phyloP scores from a whole-genome alignment of 2,329 filamentous ascomycete genomes.

The Dactylonectria macrodidyma region DNA sequence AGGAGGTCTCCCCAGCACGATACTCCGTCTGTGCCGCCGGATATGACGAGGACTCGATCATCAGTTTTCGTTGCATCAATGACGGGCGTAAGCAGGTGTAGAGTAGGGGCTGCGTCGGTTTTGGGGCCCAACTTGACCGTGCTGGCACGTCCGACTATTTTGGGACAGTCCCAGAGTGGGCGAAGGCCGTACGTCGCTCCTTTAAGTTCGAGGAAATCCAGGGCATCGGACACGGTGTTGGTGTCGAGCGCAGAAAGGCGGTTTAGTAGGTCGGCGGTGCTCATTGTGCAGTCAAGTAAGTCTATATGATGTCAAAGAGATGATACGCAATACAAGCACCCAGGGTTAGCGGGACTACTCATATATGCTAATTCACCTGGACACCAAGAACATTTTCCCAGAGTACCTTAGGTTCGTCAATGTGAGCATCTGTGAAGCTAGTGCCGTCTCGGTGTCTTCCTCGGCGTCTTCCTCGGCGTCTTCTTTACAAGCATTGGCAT shows the following conservation, averaged over 20 bases:
- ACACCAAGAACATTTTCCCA: no score
- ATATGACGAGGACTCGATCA: slow-evolving; percentile 22
- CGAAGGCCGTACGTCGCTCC: slow-evolving; percentile 38
- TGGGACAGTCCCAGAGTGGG: slow-evolving; percentile 40
- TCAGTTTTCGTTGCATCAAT: slow-evolving; percentile 29
- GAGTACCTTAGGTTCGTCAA: no score
- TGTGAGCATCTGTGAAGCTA: no score
- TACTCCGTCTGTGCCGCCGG: slow-evolving; percentile 28
- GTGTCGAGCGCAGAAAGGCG: slow-evolving; percentile 36
- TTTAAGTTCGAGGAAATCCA: slow-evolving; percentile 37
- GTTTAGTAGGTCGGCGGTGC: not conserved
- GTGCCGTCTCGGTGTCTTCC: no score
- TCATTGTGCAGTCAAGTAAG: no score
- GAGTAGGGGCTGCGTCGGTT: slow-evolving; percentile 2
- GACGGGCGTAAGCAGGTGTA: slow-evolving; percentile 31
- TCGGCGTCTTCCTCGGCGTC: no score
- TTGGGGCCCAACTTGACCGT: slow-evolving; percentile 35
- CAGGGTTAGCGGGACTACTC: no score
- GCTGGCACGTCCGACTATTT: slow-evolving; percentile 38
- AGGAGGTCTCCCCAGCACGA: slow-evolving; percentile 42
- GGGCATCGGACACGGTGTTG: slow-evolving; percentile 40
- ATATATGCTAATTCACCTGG: no score
- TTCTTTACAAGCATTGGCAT: no score
- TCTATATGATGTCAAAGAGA: no score
- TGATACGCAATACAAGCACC: no score